phyloP scores from a whole-genome alignment of 768 basidiomycete genomes.

The Austroboletus eburneus region DNA sequence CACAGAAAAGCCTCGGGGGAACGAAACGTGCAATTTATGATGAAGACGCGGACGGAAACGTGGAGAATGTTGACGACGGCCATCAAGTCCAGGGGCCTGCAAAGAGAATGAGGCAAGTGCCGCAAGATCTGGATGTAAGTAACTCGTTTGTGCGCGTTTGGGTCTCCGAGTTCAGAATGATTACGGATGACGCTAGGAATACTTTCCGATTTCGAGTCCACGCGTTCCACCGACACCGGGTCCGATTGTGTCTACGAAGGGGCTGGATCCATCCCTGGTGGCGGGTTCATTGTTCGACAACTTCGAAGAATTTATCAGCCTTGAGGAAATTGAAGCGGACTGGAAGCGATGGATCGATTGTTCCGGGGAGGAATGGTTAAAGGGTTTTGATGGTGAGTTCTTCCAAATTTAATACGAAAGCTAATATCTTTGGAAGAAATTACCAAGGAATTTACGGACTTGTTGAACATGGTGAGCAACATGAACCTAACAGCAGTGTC shows the following conservation, averaged over 20 bases:
- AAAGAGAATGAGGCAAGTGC: slow-evolving; percentile 15
- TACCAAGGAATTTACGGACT: slow-evolving; percentile 13
- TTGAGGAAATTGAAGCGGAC: slow-evolving; percentile 18
- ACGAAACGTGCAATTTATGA: slow-evolving; percentile 12
- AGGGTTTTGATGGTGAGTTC: slow-evolving; percentile 27
- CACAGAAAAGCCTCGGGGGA: slow-evolving; percentile 1
- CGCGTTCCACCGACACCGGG: slow-evolving; percentile 15
- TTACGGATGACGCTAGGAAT: slow-evolving; percentile 10
- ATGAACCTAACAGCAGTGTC: not conserved
- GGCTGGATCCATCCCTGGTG: slow-evolving; percentile 6
- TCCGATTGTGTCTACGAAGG: not conserved
- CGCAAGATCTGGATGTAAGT: slow-evolving; percentile 18
- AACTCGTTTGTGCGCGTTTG: not conserved
- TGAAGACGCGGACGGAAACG: slow-evolving; percentile 12
- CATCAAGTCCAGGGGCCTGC: slow-evolving; percentile 4
- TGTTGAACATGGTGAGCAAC: slow-evolving; percentile 20
- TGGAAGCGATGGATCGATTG: slow-evolving; percentile 29
- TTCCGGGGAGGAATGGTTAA: slow-evolving; percentile 29
- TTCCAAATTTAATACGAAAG: not conserved
- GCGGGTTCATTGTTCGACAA: slow-evolving; percentile 17
- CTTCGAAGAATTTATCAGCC: slow-evolving; percentile 17
- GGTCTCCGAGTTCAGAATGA: no score
- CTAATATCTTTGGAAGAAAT: slow-evolving; percentile 15
- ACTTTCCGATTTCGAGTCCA: slow-evolving; percentile 21
- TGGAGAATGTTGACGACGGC: not conserved